These are phyloP conservation scores for Gleditsia sinensis DNA, from an alignment of 306 rosid genomes.

Conservation along the genomic window DNA sequence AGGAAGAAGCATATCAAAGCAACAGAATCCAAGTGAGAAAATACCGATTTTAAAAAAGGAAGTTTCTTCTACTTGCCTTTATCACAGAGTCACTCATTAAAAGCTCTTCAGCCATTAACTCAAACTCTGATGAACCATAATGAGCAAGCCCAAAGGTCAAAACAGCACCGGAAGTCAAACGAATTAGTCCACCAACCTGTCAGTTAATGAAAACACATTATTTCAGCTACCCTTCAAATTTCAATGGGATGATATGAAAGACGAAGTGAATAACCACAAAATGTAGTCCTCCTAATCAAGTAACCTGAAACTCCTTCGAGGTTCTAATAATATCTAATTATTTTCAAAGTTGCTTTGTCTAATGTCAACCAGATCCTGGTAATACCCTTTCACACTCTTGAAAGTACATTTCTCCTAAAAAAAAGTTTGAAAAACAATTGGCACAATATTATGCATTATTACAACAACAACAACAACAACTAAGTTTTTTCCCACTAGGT, in stretches of 20 bases:
- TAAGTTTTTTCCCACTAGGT: too few species aligned
- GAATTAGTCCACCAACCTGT: slow-evolving; percentile 91
- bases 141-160: slow-evolving; percentile 95
- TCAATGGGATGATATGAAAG: neutral
- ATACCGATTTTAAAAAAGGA: neutral
- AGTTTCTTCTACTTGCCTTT: slow-evolving; percentile 61
- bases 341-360: neutral
- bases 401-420: neutral
- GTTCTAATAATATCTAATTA: neutral
- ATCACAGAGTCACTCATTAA: slow-evolving; percentile 86
- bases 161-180: slow-evolving; percentile 63
- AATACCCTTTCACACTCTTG: neutral
- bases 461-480: too few species aligned
- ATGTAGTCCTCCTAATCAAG: neutral
- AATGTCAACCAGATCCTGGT: neutral
- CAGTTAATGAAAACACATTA: slow-evolving; percentile 20
- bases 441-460: neutral
- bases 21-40: slow-evolving; percentile 21
- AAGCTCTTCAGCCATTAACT: slow-evolving; percentile 98
- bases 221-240: neutral
- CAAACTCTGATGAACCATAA: slow-evolving; percentile 83
- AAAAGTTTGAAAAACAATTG: neutral
- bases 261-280: neutral
- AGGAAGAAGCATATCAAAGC: neutral
- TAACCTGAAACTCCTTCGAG: neutral